Conservation (phyloP, 192 early-diverging fungal species). For the Coemansia sp. region DNA sequence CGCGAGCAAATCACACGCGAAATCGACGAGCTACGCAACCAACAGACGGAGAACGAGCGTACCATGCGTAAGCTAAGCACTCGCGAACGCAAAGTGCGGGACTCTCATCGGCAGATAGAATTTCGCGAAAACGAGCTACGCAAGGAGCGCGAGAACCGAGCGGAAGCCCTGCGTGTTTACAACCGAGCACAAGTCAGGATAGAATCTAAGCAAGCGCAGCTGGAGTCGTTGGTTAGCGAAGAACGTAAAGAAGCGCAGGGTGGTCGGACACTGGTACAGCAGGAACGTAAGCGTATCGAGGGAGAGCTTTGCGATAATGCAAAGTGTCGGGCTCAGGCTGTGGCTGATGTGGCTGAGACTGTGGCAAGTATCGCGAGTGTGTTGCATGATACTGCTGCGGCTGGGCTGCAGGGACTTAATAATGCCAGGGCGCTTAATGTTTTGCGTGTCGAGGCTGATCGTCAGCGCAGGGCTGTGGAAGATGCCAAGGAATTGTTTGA, state of each 20-base stretch:
- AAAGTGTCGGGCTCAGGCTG: constrained; percentile 12
- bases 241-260: constrained; percentile 15
- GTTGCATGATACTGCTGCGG: constrained; percentile 11
- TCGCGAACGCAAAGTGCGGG: constrained; percentile 31
- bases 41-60: constrained; percentile 26
- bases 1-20: constrained; percentile 24
- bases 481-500: constrained; percentile 51
- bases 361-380: neutral
- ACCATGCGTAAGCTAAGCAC: constrained; percentile 26
- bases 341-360: constrained; percentile 2
- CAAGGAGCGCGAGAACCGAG: constrained; percentile 10
- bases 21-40: constrained; percentile 28
- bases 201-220: constrained; percentile 27
- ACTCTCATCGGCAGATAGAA: constrained; percentile 25
- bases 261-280: neutral
- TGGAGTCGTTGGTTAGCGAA: constrained; percentile 22
- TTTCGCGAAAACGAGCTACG: constrained; percentile 34
- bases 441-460: constrained; percentile 19
- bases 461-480: constrained; percentile 32
- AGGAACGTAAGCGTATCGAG: constrained; percentile 18
- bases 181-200: constrained; percentile 28
- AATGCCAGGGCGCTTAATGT: constrained; percentile 12
- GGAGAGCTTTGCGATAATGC: constrained; percentile 20
- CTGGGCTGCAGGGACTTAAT: constrained; percentile 17
- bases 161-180: constrained; percentile 13